Conservation (phyloP, 2,329 filamentous ascomycete species). For the Harringtonia lauricola region DNA sequence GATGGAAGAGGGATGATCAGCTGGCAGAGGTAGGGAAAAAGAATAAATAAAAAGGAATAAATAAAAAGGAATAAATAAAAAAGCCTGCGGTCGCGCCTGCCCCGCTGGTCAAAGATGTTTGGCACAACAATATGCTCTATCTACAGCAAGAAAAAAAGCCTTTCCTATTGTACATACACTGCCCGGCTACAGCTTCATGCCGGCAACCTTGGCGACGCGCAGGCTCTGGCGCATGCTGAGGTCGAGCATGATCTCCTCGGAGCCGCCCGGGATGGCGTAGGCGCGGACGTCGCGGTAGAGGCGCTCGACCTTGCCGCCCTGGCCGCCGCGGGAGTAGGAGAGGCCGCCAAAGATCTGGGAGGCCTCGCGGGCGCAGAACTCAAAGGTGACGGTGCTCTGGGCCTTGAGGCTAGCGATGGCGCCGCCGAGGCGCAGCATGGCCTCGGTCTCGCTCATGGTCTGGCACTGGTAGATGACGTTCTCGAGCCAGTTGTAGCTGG, state of each 20-base stretch:
- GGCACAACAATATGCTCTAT: no score
- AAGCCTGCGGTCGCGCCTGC: no score
- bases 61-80: not conserved
- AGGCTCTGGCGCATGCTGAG: slow-evolving; percentile 77
- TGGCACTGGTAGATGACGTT: slow-evolving; percentile 88
- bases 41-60: not conserved
- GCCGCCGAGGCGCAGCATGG: slow-evolving; percentile 90
- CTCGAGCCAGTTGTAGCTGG: slow-evolving; percentile 94
- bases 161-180: no score
- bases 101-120: no score
- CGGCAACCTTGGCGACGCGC: slow-evolving; percentile 74
- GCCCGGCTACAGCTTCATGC: slow-evolving; percentile 75
- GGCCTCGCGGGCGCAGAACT: slow-evolving; percentile 94
- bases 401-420: slow-evolving; percentile 92
- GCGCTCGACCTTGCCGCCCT: slow-evolving; percentile 90
- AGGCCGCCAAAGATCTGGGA: slow-evolving; percentile 95
- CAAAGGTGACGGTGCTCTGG: slow-evolving; percentile 86
- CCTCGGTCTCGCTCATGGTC: slow-evolving; percentile 87
- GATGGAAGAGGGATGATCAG: not conserved
- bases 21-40: not conserved
- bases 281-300: slow-evolving; percentile 91
- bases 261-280: slow-evolving; percentile 91
- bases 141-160: no score
- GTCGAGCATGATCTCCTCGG: slow-evolving; percentile 98
- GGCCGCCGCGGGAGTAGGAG: slow-evolving; percentile 83